Evolutionary conservation across 805 yeast species (phyloP).

Genomic region (Yarrowia deformans): DNA sequence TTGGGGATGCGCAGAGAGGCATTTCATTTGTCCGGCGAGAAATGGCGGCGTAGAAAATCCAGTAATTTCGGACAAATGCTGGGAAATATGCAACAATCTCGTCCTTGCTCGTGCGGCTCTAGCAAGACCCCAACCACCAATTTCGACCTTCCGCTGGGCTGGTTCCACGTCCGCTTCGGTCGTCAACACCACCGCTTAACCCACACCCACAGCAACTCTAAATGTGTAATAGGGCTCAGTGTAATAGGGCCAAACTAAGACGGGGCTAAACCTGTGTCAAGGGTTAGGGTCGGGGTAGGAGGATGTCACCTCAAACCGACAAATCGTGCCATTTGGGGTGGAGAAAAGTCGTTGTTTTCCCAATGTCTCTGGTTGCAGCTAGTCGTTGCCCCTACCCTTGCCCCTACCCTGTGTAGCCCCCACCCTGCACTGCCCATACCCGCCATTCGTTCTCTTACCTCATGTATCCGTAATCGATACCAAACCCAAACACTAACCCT

Average conservation of each 20-base stretch:
- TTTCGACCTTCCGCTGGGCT: not conserved
- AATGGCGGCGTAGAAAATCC: too few relatives aligned
- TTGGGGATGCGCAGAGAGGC: not conserved
- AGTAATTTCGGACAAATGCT: too few relatives aligned
- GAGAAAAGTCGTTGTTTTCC: too few relatives aligned
- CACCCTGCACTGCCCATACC: not conserved
- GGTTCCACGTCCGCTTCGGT: not conserved
- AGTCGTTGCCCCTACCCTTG: not conserved
- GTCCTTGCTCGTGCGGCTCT: too few relatives aligned
- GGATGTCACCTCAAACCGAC: not conserved
- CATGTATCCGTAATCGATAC: constrained; percentile 7
- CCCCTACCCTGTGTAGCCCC: not conserved
- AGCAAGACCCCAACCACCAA: not conserved
- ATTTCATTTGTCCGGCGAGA: too few relatives aligned
- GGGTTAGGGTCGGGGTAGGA: constrained; percentile 14
- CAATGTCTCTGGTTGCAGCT: too few relatives aligned
- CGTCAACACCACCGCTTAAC: not conserved
- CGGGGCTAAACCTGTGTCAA: constrained; percentile 25
- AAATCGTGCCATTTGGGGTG: too few relatives aligned
- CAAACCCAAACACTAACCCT: constrained; percentile 18
- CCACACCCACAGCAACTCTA: not conserved
- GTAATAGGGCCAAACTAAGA: constrained; percentile 27
- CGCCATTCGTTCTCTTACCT: constrained; percentile 15
- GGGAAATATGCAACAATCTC: not conserved
- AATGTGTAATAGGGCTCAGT: constrained; percentile 6